Conservation (phyloP, 2,329 filamentous ascomycete species). For the Boeremia exigua region DNA sequence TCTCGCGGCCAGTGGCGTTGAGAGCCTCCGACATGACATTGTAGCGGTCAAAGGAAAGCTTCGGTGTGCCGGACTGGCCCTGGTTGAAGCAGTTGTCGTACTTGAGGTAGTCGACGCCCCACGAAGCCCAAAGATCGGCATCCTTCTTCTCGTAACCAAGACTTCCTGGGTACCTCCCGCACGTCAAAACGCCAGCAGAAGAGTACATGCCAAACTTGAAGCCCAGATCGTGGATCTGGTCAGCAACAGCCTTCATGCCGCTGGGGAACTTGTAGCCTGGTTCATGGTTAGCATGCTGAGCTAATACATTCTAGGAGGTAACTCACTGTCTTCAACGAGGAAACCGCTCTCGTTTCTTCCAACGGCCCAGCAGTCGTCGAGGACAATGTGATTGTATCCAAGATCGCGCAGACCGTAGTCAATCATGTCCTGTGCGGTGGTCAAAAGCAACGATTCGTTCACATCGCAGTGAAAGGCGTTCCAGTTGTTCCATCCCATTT, state of each 20-base stretch:
- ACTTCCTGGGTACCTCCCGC: constrained; percentile 51
- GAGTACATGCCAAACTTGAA: constrained; percentile 63
- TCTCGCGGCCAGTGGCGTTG: constrained; percentile 53
- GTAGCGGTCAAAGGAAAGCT: constrained; percentile 56
- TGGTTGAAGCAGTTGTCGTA: constrained; percentile 66
- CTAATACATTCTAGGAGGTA: constrained; percentile 24
- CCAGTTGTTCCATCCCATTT: constrained; percentile 50
- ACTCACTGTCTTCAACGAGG: constrained; percentile 42
- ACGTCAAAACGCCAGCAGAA: constrained; percentile 54
- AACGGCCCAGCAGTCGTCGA: constrained; percentile 61
- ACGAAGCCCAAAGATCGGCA: constrained; percentile 58
- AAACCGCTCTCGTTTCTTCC: constrained; percentile 52
- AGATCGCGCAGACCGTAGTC: constrained; percentile 55
- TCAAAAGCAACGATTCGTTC: constrained; percentile 53
- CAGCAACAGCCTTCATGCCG: constrained; percentile 55
- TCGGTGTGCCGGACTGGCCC: constrained; percentile 57
- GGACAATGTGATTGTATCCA: constrained; percentile 59
- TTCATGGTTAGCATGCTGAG: background rate
- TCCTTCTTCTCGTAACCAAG: constrained; percentile 60
- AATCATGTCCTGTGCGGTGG: constrained; percentile 55
- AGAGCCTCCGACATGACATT: constrained; percentile 57
- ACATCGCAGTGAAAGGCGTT: constrained; percentile 54
- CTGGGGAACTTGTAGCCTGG: constrained; percentile 48
- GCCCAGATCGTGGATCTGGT: constrained; percentile 56
- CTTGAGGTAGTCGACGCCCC: constrained; percentile 56